Conservation (phyloP, 2,329 filamentous ascomycete species). For the Pseudogymnoascus sp. region DNA sequence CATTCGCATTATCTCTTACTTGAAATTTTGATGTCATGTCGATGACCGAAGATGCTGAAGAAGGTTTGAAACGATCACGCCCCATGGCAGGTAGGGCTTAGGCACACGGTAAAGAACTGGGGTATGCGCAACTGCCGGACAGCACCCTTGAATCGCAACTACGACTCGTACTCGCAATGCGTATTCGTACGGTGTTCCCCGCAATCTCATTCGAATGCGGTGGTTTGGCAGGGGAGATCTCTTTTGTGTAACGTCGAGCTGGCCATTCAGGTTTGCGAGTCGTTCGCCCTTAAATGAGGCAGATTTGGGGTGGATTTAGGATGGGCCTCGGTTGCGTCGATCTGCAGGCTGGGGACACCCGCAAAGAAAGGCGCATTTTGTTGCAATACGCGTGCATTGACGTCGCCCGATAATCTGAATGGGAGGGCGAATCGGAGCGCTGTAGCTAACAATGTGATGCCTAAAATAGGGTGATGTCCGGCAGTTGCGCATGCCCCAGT, state of each 20-base stretch:
- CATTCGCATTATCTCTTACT: not conserved
- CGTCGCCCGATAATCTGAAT: not conserved
- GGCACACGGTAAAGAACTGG: not conserved
- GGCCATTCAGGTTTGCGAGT: not conserved
- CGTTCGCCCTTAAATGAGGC: not conserved
- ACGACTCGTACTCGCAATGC: not conserved
- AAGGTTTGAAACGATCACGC: not conserved
- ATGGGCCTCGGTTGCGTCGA: not conserved
- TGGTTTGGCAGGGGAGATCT: not conserved
- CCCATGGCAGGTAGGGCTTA: not conserved
- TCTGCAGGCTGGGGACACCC: not conserved
- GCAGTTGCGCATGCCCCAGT: not conserved
- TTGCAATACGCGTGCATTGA: not conserved
- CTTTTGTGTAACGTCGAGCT: not conserved
- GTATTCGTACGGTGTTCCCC: not conserved
- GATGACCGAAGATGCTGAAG: not conserved
- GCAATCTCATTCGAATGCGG: not conserved
- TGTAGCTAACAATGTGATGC: not conserved
- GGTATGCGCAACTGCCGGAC: not conserved
- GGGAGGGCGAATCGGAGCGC: not conserved
- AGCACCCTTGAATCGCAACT: not conserved
- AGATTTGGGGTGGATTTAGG: not conserved
- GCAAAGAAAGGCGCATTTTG: not conserved
- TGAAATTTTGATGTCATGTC: not conserved
- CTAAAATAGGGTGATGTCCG: not conserved